phyloP scores from a whole-genome alignment of 257 asterid genomes.

The Cynanchum wilfordii region DNA sequence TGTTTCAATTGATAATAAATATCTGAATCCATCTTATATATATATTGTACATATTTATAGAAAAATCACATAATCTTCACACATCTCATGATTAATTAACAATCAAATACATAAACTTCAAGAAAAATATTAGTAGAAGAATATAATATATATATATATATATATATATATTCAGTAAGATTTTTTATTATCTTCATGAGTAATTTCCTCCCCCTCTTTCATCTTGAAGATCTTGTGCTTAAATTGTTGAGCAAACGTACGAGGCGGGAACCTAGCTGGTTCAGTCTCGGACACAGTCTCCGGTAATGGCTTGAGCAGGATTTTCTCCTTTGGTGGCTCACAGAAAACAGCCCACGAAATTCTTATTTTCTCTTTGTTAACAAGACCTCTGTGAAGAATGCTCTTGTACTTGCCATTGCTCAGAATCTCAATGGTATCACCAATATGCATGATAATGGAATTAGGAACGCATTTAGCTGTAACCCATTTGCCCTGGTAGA shows the following conservation, averaged over 20 bases:
- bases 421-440: constrained; percentile 78
- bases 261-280: constrained; percentile 59
- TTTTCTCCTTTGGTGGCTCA: constrained; percentile 81
- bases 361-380: constrained; percentile 73
- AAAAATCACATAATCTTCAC: no score
- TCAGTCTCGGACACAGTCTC: constrained; percentile 56
- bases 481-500: constrained; percentile 70
- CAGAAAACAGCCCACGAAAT: constrained; percentile 89
- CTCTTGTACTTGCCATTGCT: constrained; percentile 87
- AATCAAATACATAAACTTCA: no score
- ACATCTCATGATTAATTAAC: no score
- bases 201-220: constrained; percentile 19
- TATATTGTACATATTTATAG: no score
- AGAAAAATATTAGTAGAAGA: no score
- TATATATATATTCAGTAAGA: neutral
- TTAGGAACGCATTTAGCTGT: constrained; percentile 86
- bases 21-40: no score
- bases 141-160: no score
- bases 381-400: constrained; percentile 74
- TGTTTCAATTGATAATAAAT: no score
- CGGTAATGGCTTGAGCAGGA: constrained; percentile 61
- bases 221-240: constrained; percentile 62
- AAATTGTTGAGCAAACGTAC: constrained; percentile 74
- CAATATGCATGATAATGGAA: constrained; percentile 83
- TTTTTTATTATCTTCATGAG: neutral